A percentile compares a stretch with the other conserved stretches of the same genome.
These are phyloP conservation scores for Tolypocladium paradoxum DNA, from an alignment of 2,329 filamentous ascomycete species.

Conservation along the genomic window DNA sequence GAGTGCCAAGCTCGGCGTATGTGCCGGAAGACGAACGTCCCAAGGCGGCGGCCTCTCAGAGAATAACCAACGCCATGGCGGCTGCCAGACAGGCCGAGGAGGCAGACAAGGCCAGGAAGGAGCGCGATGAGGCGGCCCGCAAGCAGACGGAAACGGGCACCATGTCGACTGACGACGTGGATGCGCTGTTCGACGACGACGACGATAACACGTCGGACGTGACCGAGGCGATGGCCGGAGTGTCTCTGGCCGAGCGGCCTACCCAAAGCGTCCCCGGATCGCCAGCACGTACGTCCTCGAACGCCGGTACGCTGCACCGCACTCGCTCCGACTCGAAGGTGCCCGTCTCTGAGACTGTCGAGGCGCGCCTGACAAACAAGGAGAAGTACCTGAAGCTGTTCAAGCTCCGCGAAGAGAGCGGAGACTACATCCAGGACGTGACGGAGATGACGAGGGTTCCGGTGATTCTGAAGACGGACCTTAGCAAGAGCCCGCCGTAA, in stretches of 20 bases:
- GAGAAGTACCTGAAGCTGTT: slow-evolving; percentile 93
- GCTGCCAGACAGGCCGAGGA: slow-evolving; percentile 74
- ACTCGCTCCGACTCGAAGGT: slow-evolving; percentile 93
- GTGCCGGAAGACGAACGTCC: slow-evolving; percentile 95
- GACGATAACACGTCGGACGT: slow-evolving; percentile 81
- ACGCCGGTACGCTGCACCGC: slow-evolving; percentile 62
- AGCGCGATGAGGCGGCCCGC: slow-evolving; percentile 81
- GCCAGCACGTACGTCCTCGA: slow-evolving; percentile 64
- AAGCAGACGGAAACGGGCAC: slow-evolving; percentile 93
- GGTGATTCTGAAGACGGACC: slow-evolving; percentile 96
- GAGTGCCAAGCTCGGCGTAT: slow-evolving; percentile 89
- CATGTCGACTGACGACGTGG: slow-evolving; percentile 84
- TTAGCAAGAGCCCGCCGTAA: slow-evolving; percentile 98
- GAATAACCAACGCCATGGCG: slow-evolving; percentile 63
- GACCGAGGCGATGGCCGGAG: slow-evolving; percentile 84
- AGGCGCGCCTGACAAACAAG: slow-evolving; percentile 78
- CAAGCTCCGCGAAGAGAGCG: slow-evolving; percentile 79
- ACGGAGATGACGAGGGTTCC: slow-evolving; percentile 95
- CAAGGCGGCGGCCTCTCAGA: slow-evolving; percentile 64
- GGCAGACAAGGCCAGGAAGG: slow-evolving; percentile 69
- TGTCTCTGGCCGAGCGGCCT: slow-evolving; percentile 77
- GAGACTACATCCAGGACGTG: slow-evolving; percentile 96
- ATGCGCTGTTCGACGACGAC: slow-evolving; percentile 93
- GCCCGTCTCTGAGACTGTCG: slow-evolving; percentile 60
- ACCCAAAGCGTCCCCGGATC: slow-evolving; percentile 94